Base-by-base conservation (phyloP, 805 yeast genomes). In the Limtongozyma cylindracea region DNA sequence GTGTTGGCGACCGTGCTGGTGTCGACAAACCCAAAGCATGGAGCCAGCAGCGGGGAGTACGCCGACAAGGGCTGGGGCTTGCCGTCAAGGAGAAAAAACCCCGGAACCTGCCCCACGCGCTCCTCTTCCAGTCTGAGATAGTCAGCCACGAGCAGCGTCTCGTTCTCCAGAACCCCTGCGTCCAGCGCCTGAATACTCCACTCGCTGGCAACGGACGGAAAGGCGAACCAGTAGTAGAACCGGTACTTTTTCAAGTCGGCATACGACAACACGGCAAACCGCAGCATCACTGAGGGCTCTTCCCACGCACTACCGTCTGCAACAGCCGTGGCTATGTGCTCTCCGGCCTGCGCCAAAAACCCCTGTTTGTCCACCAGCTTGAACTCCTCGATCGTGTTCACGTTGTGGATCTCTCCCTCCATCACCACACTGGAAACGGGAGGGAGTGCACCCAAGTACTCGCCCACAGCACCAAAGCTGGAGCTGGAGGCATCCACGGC, bases 201-300 rank as follows among this genome's bases (percentile, higher is more conserved):
- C 8, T 46, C 47, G 6, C 64, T 43, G 18, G 52, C 51, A 16
- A 77, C 39, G 2, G 61, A 45, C 0, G 98, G 95, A 29, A 64
- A 65, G 10, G 77, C 71, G 30, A 76, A 58, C 98, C 99, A 91
- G 43, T 88, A 82, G 35, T 61, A 72, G 37, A 72, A 84, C 35
- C 60, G 67, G 48, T 73, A 82, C 44, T 73, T 77, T 41, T 88
- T 88, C 38, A 88, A 55, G 41, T 88, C 98, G 1, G 91, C 72
- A 45, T 68, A 88, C 19, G 80, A 55, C 14, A 82, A 46, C 8
- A 50, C 26, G 20, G 34, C 34, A 25, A 51, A 44, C 6, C 38
- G 31, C 6, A 6, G 5, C 9, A 47, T 33, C 14, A 67, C 38
- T 4, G 42, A 19, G 21, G 17, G n/a, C 19, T 15, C 32, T 30